Percentiles rank a stretch among this genome's conserved stretches.
phyloP scores from a whole-genome alignment of 441 rosid genomes.

The Erodium texanum region DNA sequence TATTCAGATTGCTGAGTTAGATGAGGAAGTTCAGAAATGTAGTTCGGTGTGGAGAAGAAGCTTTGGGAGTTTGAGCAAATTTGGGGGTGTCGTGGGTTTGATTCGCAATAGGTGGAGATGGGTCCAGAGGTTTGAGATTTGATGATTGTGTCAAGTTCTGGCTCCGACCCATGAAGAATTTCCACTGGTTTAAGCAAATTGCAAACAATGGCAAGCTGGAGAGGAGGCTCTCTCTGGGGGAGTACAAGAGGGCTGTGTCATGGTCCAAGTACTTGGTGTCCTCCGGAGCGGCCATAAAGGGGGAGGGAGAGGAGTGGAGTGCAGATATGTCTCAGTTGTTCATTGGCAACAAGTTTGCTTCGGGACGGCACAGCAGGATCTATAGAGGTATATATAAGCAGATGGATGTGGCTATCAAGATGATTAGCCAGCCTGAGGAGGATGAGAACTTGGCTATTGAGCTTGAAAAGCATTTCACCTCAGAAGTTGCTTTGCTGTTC shows the following conservation, averaged over 20 bases:
- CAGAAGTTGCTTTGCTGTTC: constrained; percentile 65
- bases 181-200: constrained; percentile 21
- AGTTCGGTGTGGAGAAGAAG: not conserved
- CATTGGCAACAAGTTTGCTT: constrained; percentile 22
- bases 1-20: not conserved
- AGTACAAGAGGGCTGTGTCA: constrained; percentile 20
- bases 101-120: too few species aligned
- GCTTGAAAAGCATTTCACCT: constrained; percentile 61
- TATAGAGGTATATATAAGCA: constrained; percentile 21
- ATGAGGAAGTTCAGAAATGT: not conserved
- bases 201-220: constrained; percentile 18
- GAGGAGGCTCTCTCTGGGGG: constrained; percentile 22
- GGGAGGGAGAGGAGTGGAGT: constrained; percentile 25
- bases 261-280: constrained; percentile 29
- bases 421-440: constrained; percentile 23
- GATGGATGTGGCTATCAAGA: constrained; percentile 24
- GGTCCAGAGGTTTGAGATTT: not conserved
- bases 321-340: constrained; percentile 24
- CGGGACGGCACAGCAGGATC: constrained; percentile 23
- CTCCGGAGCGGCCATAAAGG: constrained; percentile 21
- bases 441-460: constrained; percentile 17
- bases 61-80: not conserved
- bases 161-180: constrained; percentile 15
- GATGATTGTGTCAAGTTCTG: constrained; percentile 5
- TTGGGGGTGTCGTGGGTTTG: not conserved